Evolutionary conservation across 768 basidiomycete genomes (phyloP).

Genomic region (Suillus lakei): DNA sequence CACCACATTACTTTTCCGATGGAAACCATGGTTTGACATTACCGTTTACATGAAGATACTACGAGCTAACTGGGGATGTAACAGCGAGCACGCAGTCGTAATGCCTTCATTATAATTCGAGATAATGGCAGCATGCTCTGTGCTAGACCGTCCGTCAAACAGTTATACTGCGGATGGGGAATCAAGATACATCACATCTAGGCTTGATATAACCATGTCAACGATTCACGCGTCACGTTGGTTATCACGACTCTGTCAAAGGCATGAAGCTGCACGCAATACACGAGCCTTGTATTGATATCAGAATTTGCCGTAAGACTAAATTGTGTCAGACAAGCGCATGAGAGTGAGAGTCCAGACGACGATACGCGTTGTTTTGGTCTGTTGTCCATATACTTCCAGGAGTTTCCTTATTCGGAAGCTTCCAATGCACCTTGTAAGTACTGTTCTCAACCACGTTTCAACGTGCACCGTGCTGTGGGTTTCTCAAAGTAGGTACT

Average conservation of each 20-base stretch:
- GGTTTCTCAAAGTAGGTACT: no score
- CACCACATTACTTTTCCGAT: not conserved
- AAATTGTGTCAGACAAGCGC: not conserved
- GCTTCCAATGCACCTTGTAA: not conserved
- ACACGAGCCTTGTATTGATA: not conserved
- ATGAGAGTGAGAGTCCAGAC: no score
- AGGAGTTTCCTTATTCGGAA: not conserved
- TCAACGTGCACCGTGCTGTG: no score
- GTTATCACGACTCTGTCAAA: not conserved
- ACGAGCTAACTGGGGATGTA: not conserved
- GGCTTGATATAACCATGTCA: not conserved
- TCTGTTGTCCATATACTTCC: not conserved
- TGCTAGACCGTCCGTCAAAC: not conserved
- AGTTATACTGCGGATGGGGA: not conserved
- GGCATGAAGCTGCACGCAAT: not conserved
- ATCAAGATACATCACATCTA: not conserved
- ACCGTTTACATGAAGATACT: not conserved
- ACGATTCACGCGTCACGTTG: not conserved
- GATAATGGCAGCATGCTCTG: not conserved
- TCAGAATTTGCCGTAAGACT: not conserved
- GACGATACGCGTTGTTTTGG: not conserved
- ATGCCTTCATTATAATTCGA: not conserved
- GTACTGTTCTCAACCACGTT: not conserved
- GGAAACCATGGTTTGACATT: not conserved
- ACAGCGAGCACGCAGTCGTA: not conserved